Conservation (phyloP, 805 yeast genomes). For the Jamesozyma lodderae region DNA sequence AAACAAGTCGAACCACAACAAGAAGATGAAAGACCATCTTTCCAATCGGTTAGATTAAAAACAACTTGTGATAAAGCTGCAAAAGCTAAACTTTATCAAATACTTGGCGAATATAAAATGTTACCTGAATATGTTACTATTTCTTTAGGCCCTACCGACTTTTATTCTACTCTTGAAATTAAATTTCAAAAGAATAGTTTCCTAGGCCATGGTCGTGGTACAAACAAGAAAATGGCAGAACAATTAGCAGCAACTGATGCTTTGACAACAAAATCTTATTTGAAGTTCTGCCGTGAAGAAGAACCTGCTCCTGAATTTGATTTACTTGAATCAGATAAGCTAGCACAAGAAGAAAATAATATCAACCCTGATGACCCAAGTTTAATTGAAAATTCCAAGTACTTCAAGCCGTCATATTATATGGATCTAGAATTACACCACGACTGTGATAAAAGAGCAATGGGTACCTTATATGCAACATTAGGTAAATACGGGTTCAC, state of each 20-base stretch:
- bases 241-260: constrained; percentile 12
- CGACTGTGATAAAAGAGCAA: constrained; percentile 8
- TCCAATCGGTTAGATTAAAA: not conserved
- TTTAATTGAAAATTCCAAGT: not conserved
- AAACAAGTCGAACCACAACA: not conserved
- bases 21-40: not conserved
- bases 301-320: not conserved
- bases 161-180: constrained; percentile 7
- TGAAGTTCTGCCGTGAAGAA: not conserved
- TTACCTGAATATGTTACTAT: constrained; percentile 11
- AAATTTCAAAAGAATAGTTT: constrained; percentile 5
- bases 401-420: constrained; percentile 2
- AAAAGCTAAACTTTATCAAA: constrained; percentile 11
- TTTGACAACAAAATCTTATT: not conserved
- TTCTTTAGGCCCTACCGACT: constrained; percentile 7
- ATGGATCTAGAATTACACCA: constrained; percentile 3
- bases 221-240: constrained; percentile 11
- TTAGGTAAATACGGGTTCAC: constrained; percentile 8
- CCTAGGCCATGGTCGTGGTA: constrained; percentile 12
- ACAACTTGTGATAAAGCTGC: constrained; percentile 6
- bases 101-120: constrained; percentile 8
- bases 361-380: not conserved
- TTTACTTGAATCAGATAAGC: not conserved
- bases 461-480: constrained; percentile 9
- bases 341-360: not conserved